These are phyloP conservation scores for Hypoxylon sp. DNA, from an alignment of 2,329 filamentous ascomycete genomes.

Conservation along the genomic window DNA sequence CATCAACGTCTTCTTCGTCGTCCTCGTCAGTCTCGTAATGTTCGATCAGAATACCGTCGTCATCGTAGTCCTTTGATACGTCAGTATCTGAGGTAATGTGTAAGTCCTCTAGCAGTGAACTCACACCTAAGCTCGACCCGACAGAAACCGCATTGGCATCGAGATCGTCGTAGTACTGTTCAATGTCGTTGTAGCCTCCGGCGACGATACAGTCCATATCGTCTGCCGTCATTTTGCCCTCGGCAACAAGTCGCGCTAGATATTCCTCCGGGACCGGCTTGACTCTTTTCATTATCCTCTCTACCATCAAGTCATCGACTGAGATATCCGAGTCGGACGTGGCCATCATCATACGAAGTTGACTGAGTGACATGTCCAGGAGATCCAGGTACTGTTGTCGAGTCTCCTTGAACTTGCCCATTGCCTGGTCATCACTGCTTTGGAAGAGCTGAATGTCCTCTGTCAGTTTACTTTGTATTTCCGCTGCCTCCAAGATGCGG, in stretches of 20 bases:
- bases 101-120: not conserved
- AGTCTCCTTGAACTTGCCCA: not conserved
- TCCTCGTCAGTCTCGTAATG: not conserved
- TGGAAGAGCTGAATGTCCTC: conserved; percentile 6
- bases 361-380: conserved; percentile 8
- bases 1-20: not conserved
- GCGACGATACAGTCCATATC: conserved; percentile 27
- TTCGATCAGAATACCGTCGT: conserved; percentile 18
- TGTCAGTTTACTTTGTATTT: conserved; percentile 13
- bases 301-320: conserved; percentile 4
- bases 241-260: conserved; percentile 10
- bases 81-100: not conserved
- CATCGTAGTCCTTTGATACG: conserved; percentile 18
- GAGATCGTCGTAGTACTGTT: conserved; percentile 26
- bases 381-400: conserved; percentile 13
- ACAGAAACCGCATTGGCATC: not conserved
- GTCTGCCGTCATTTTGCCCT: not conserved
- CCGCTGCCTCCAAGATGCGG: not conserved
- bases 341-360: conserved; percentile 25
- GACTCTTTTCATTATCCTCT: conserved; percentile 25
- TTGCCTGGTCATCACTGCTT: not conserved
- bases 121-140: not conserved
- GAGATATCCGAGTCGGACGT: conserved; percentile 3
- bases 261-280: conserved; percentile 6
- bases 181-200: conserved; percentile 18